Base-by-base conservation (phyloP, 2,329 filamentous ascomycete genomes). In the Botrytis pseudocinerea region DNA sequence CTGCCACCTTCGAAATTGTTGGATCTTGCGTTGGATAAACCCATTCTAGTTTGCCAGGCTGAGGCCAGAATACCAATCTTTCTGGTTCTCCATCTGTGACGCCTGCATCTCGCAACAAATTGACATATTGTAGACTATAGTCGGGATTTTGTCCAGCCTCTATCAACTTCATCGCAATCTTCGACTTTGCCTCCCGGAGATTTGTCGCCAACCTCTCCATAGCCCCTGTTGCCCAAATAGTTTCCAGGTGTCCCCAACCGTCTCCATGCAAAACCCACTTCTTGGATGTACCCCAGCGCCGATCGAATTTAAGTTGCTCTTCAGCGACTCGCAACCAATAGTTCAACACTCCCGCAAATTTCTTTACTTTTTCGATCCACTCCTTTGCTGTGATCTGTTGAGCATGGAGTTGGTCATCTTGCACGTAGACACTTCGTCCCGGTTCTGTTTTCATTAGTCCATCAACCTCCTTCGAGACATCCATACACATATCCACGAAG, bases 291-390 rank as follows among this genome's bases (percentile, higher is more conserved):
- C 62, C 62, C 62, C 42, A 65, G 62, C 42, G 62, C 42, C 16
- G 42, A 35, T 65, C 16, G 18, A 65, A 35, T 25, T 16, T 65
- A 22, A 65, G 42, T 35, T 65, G 62, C n/a, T 65, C 62, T 48
- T 42, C 62, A 1, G 10, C 25, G 7, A 65, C 28, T 28, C 42
- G n/a, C 42, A 46, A 25, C 42, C 42, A 48, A 48, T 48, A 65
- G 14, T 65, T 65, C 42, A 65, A 10, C 20, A 35, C 12, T 9
- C 28, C 62, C 10, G 42, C 12, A 35, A 14, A 32, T 16, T 8
- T 14, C 20, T 25, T 12, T 8, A 46, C 3, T 5, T 18, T 9
- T 16, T 16, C n/a, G 1, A 65, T 28, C n/a, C 42, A 46, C 5
- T 65, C n/a, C 18, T 48, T 14, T 14, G n/a, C 4, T 35, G 3